These are phyloP conservation scores for Tieghemiomyces parasiticus DNA, from an alignment of 192 early-diverging fungal species.

Conservation along the genomic window DNA sequence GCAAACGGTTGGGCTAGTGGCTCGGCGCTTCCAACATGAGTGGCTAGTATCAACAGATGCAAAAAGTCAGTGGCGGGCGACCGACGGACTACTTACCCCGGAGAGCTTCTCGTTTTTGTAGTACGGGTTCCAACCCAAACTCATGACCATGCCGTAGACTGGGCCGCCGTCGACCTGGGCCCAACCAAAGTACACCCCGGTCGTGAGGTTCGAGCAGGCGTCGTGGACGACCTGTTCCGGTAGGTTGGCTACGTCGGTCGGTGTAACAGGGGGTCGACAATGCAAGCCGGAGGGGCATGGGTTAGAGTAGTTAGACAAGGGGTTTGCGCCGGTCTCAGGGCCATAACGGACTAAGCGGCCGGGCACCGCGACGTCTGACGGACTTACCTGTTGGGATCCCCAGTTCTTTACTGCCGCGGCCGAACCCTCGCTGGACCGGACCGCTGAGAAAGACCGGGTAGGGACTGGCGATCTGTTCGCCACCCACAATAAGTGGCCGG, in stretches of 20 bases:
- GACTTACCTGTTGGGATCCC: slow-evolving; percentile 87
- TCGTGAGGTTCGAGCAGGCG: slow-evolving; percentile 45
- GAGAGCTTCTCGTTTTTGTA: slow-evolving; percentile 94
- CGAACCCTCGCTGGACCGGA: slow-evolving; percentile 77
- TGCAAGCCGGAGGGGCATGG: too few species aligned
- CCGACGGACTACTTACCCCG: slow-evolving; percentile 54
- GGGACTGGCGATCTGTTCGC: slow-evolving; percentile 37
- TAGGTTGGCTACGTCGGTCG: slow-evolving; percentile 89
- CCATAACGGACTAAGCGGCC: too few species aligned
- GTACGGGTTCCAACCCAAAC: slow-evolving; percentile 97
- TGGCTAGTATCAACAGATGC: too few species aligned
- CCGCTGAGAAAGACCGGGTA: slow-evolving; percentile 72
- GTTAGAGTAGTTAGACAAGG: too few species aligned
- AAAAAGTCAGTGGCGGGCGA: too few species aligned
- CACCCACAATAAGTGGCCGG: slow-evolving; percentile 49
- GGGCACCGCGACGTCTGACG: too few species aligned
- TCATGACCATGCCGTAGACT: slow-evolving; percentile 97
- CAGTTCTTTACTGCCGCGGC: slow-evolving; percentile 88
- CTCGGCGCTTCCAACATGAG: too few species aligned
- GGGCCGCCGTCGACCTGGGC: slow-evolving; percentile 44
- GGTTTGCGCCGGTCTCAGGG: too few species aligned
- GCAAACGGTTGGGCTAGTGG: too few species aligned
- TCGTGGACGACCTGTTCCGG: slow-evolving; percentile 53
- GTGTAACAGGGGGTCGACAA: too few species aligned
- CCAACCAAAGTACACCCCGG: slow-evolving; percentile 96